Evolutionary conservation across 352 stramenopile genomes (phyloP).

Genomic region (Saprolegnia parasitica): DNA sequence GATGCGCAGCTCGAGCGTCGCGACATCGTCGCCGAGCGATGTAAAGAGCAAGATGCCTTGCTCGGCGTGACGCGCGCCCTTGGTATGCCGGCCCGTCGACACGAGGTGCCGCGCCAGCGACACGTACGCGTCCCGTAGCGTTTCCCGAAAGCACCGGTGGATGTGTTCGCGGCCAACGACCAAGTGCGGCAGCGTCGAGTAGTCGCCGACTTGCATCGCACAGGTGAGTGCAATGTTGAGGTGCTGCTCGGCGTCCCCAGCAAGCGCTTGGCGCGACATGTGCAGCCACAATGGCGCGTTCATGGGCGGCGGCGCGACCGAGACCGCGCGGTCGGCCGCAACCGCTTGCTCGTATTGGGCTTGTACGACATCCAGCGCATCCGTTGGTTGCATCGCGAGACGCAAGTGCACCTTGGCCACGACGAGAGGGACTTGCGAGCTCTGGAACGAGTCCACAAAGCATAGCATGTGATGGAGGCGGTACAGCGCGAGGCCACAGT

Average conservation of each 20-base stretch:
- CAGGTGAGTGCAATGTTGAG: constrained; percentile 22
- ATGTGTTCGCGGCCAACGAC: constrained; percentile 19
- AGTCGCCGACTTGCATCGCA: constrained; percentile 23
- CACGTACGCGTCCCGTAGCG: constrained; percentile 22
- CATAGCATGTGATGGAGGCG: neutral
- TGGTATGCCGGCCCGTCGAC: constrained; percentile 16
- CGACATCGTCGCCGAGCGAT: constrained; percentile 5
- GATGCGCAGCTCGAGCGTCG: constrained; percentile 21
- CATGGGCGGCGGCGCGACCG: neutral
- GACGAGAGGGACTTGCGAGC: constrained; percentile 17
- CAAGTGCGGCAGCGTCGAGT: constrained; percentile 7
- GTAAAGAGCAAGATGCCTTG: constrained; percentile 23
- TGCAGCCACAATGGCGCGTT: constrained; percentile 13
- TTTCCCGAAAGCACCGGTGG: constrained; percentile 14
- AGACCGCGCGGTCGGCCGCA: neutral
- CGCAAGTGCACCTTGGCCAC: constrained; percentile 26
- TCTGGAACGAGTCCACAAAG: constrained; percentile 17
- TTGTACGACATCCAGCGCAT: neutral
- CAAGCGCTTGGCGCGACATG: neutral
- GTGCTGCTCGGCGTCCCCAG: constrained; percentile 9
- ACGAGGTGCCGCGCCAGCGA: constrained; percentile 22
- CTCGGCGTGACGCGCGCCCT: constrained; percentile 27
- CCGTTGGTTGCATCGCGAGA: neutral
- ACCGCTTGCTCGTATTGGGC: neutral
- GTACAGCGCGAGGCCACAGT: constrained; percentile 9